These are phyloP conservation scores for Aureobasidium pullulans DNA, from an alignment of 2,329 filamentous ascomycete species.

Conservation along the genomic window DNA sequence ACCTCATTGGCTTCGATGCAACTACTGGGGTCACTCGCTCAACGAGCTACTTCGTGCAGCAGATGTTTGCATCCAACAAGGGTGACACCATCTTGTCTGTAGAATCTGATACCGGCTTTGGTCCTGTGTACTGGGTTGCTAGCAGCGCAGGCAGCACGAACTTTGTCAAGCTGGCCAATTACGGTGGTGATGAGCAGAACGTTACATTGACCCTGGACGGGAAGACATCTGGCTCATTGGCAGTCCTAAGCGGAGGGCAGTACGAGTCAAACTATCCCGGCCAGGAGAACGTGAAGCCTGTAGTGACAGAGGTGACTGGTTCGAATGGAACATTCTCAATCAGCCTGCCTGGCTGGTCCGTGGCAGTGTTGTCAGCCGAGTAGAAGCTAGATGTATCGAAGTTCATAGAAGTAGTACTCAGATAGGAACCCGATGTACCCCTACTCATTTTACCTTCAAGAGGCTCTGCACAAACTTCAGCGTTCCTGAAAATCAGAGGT, in stretches of 20 bases:
- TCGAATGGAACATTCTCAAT: constrained; percentile 45
- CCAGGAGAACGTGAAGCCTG: constrained; percentile 26
- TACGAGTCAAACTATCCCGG: constrained; percentile 22
- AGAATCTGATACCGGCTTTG: constrained; percentile 30
- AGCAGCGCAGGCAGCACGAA: constrained; percentile 32
- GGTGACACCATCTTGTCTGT: constrained; percentile 40
- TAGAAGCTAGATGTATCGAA: not conserved
- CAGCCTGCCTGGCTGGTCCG: constrained; percentile 46
- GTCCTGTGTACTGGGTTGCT: constrained; percentile 40
- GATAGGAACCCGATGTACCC: not conserved
- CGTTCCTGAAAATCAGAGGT: constrained; percentile 2
- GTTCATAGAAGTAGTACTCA: not conserved
- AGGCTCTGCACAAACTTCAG: not conserved
- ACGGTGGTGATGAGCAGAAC: constrained; percentile 34
- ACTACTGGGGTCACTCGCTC: constrained; percentile 26
- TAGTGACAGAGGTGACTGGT: constrained; percentile 34
- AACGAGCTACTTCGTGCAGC: constrained; percentile 28
- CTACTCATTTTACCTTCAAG: not conserved
- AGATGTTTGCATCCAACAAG: constrained; percentile 36
- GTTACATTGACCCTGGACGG: constrained; percentile 32
- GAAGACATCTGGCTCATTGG: constrained; percentile 25
- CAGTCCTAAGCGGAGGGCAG: constrained; percentile 36
- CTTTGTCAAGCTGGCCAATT: constrained; percentile 43
- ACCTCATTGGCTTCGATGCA: constrained; percentile 35
- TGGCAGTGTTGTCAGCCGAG: constrained; percentile 40